Base-by-base conservation (phyloP, 2,329 filamentous ascomycete genomes). In the Fusarium nanum region DNA sequence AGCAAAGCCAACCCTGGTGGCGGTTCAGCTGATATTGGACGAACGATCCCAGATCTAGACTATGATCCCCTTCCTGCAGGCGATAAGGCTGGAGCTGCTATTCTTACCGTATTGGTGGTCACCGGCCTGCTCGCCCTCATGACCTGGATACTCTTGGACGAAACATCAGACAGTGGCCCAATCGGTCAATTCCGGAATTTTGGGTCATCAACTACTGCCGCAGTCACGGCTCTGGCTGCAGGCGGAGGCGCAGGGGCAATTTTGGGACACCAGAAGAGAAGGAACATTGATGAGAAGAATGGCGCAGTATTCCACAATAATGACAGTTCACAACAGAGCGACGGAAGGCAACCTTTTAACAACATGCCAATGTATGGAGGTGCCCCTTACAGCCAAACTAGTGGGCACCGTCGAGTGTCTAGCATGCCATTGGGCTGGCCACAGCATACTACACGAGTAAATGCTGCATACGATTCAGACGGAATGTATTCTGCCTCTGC, bases 71-170 rank as follows among this genome's bases (percentile, higher is more conserved):
- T 82, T 22, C 88, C 87, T 5, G 83, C 83, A 2, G 88, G 84
- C 10, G 92, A 94, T 75, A 87, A 83, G 67, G 91, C 87, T 9
- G 93, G 91, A 13, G 92, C 92, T 40, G 87, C 87, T 13, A 86
- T 93, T 64, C 70, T 84, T 53, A 94, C 92, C 2, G 78, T 87
- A 2, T 50, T 89, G 8, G 77, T 91, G 5, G 76, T 93, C 2
- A 74, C 84, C 8, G 79, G 83, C 9, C 80, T 92, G 41, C 65
- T 90, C 25, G 83, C 83, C 2, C 87, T 87, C n/a, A 73, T 84
- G 9, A 46, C 80, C 8, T 87, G 84, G 78, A 79, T 88, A 67
- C 60, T 87, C 20, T 60, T 81, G 22, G 86, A 88, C 66, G 86
- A 88, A 72, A 79, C 75, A 8, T 80, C 77, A 2, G 75, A 79